These are phyloP conservation scores for Quercus lobata DNA, from an alignment of 331 rosid species.

Conservation along the genomic window DNA sequence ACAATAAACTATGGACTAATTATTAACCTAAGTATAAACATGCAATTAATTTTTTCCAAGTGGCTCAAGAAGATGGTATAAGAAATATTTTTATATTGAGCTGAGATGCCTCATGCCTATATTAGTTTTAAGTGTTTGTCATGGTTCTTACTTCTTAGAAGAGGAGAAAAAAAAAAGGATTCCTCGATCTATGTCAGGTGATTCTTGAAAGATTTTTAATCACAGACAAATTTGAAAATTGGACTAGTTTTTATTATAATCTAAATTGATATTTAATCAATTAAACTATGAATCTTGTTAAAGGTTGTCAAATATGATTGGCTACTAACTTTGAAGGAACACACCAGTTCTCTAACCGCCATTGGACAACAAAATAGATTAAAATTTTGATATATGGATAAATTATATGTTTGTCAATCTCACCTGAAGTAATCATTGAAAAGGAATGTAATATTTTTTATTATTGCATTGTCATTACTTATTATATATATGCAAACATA, in stretches of 20 bases:
- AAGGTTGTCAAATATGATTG: background rate
- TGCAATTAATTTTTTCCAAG: background rate
- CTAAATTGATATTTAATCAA: background rate
- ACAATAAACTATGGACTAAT: background rate
- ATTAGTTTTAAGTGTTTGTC: background rate
- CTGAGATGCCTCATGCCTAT: background rate
- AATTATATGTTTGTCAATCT: background rate
- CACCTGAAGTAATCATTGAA: background rate
- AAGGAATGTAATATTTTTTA: background rate
- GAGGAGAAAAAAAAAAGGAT: background rate
- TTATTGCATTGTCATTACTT: background rate
- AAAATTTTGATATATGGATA: background rate
- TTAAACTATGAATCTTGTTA: background rate
- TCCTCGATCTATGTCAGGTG: background rate
- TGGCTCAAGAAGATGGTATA: background rate
- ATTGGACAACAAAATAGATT: background rate
- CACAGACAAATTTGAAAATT: background rate
- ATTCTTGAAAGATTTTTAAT: background rate
- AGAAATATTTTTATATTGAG: background rate
- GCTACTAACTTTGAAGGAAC: background rate
- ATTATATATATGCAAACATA: background rate
- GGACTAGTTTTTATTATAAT: background rate
- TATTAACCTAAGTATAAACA: background rate
- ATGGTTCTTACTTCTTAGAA: background rate
- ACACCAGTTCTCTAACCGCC: background rate